Evolutionary conservation across 2,329 filamentous ascomycete species (phyloP).

Genomic region (Didymella glomerata): DNA sequence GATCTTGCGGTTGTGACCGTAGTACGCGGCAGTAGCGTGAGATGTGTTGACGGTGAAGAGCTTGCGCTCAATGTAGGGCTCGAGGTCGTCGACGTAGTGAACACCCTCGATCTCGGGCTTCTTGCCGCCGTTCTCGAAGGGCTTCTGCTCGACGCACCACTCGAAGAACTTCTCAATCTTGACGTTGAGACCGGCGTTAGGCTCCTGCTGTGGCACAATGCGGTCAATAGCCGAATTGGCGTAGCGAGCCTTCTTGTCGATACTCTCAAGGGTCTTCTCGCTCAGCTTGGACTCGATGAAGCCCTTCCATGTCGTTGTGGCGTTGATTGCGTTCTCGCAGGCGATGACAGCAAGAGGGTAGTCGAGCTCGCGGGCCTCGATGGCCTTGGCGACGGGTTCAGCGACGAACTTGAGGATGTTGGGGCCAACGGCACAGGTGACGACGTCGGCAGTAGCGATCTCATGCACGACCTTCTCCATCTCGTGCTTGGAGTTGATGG

Average conservation of each 20-base stretch:
- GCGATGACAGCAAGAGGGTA: constrained; percentile 90
- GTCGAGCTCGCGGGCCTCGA: constrained; percentile 73
- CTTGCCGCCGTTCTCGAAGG: constrained; percentile 73
- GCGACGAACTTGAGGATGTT: constrained; percentile 97
- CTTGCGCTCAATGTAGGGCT: constrained; percentile 98
- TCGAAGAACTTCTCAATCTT: constrained; percentile 99
- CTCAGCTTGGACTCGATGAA: constrained; percentile 81
- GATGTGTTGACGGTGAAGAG: constrained; percentile 99
- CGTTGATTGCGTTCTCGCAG: constrained; percentile 97
- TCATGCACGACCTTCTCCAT: constrained; percentile 82
- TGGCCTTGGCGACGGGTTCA: constrained; percentile 92
- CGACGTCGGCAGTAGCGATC: constrained; percentile 85
- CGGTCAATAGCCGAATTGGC: constrained; percentile 99
- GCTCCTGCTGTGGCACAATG: constrained; percentile 91
- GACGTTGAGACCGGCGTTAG: constrained; percentile 83
- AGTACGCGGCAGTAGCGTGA: constrained; percentile 95
- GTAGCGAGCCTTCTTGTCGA: constrained; percentile 81
- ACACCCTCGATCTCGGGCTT: constrained; percentile 84
- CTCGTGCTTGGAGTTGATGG: constrained; percentile 91
- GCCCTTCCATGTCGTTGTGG: constrained; percentile 84
- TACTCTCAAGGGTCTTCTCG: constrained; percentile 70
- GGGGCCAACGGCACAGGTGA: constrained; percentile 96
- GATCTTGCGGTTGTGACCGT: constrained; percentile 87
- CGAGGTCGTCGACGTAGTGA: constrained; percentile 90
- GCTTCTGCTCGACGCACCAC: constrained; percentile 92